phyloP scores from a whole-genome alignment of 73 alveolate species.

The Symbiodinium pilosum region DNA sequence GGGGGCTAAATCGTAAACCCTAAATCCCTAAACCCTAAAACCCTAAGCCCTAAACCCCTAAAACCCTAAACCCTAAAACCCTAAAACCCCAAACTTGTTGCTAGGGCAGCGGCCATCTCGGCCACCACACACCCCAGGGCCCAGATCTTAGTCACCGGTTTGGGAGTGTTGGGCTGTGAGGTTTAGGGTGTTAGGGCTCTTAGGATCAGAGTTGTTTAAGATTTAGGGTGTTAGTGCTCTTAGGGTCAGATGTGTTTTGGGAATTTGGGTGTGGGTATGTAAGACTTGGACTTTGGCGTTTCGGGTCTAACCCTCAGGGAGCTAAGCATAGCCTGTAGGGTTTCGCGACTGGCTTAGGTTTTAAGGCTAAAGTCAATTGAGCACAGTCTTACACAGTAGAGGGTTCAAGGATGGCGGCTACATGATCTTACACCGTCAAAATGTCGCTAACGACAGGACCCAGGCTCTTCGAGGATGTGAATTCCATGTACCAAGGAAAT shows the following conservation, averaged over 20 bases:
- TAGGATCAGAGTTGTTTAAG: neutral
- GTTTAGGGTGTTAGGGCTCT: neutral
- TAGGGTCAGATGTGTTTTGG: neutral
- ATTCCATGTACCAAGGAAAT: no score
- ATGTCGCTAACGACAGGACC: no score
- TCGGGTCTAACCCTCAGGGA: neutral
- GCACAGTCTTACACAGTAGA: no score
- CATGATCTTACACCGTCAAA: no score
- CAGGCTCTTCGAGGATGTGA: no score
- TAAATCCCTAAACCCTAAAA: no score
- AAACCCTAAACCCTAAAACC: neutral
- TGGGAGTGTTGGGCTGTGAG: neutral
- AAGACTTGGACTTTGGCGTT: neutral
- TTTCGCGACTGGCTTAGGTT: neutral
- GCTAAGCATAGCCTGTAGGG: neutral
- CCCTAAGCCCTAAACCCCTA: neutral
- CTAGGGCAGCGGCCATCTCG: constrained; percentile 25
- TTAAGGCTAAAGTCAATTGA: no score
- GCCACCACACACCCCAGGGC: constrained; percentile 62
- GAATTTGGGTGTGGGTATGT: neutral
- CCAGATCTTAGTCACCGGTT: constrained; percentile 27
- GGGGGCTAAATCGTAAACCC: no score
- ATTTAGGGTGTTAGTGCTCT: neutral
- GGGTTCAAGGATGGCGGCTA: no score
- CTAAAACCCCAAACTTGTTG: neutral